Percentiles rank a stretch among this genome's conserved stretches.
phyloP scores from a whole-genome alignment of 768 basidiomycete genomes.

The Leccinellum albellum region DNA sequence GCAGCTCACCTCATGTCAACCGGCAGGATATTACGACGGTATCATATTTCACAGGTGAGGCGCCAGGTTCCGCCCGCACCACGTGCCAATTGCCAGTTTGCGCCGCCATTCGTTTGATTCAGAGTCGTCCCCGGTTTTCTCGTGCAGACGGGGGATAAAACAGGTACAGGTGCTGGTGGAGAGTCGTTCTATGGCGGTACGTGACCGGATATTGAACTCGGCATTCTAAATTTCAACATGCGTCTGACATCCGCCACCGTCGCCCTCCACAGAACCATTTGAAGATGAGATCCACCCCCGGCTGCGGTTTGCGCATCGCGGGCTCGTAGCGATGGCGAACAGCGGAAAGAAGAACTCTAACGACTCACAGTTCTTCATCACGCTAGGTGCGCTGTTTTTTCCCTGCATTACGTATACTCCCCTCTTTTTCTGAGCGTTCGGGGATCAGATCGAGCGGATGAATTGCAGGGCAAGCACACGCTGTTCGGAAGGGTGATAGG shows the following conservation, averaged over 20 bases:
- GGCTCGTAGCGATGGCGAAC: constrained; percentile 93
- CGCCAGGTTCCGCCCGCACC: not conserved
- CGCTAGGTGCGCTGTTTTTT: constrained; percentile 56
- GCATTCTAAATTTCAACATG: not conserved
- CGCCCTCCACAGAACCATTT: constrained; percentile 63
- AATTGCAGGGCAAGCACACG: constrained; percentile 92
- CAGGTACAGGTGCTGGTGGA: constrained; percentile 87
- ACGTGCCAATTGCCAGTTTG: not conserved
- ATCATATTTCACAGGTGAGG: constrained; percentile 89
- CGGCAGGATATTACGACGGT: constrained; percentile 89
- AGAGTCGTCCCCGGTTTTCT: constrained; percentile 90
- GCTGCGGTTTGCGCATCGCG: constrained; percentile 84
- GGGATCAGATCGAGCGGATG: constrained; percentile 76
- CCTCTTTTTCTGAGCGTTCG: not conserved
- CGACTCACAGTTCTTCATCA: constrained; percentile 93
- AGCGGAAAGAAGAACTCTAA: constrained; percentile 84
- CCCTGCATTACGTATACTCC: not conserved
- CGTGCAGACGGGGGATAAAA: constrained; percentile 92
- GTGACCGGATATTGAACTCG: constrained; percentile 6
- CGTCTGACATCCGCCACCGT: not conserved
- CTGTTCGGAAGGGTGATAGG: constrained; percentile 88
- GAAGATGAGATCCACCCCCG: constrained; percentile 94
- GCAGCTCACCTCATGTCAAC: constrained; percentile 5
- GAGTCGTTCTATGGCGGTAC: constrained; percentile 92
- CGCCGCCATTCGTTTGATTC: not conserved